Evolutionary conservation across 73 alveolate genomes (phyloP).

Genomic region (Paramecium tetraurelia): DNA sequence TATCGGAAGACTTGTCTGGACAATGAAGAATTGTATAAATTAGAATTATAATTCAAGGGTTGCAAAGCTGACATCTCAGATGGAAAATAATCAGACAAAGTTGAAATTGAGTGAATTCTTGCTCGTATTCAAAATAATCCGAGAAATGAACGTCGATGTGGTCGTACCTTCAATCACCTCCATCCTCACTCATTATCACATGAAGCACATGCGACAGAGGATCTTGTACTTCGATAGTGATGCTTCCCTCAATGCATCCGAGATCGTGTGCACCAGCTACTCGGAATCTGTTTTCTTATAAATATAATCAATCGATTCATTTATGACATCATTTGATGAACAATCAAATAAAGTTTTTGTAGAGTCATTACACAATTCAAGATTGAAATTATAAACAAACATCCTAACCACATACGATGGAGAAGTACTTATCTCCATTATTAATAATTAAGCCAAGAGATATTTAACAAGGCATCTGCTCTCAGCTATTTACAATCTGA

Average conservation of each 20-base stretch:
- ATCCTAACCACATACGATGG: not conserved
- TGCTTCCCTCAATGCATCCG: not conserved
- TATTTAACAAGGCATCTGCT: not conserved
- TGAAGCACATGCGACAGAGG: not conserved
- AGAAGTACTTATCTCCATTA: not conserved
- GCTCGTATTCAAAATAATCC: not conserved
- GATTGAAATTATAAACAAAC: not conserved
- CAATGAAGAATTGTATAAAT: slow-evolving; percentile 1
- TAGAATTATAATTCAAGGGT: not conserved
- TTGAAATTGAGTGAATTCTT: not conserved
- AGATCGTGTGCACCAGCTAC: not conserved
- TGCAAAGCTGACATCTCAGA: not conserved
- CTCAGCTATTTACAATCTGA: not conserved
- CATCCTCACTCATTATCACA: not conserved
- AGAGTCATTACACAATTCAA: not conserved
- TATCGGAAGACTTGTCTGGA: not conserved
- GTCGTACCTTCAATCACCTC: not conserved
- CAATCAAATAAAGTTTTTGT: not conserved
- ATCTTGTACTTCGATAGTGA: not conserved
- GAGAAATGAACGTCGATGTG: not conserved
- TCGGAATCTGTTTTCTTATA: not conserved
- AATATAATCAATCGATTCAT: not conserved
- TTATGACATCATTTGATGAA: not conserved
- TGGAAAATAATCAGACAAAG: not conserved
- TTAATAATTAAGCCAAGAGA: not conserved